phyloP scores from a whole-genome alignment of 2,329 filamentous ascomycete species.

The Apiospora kogelbergensis region DNA sequence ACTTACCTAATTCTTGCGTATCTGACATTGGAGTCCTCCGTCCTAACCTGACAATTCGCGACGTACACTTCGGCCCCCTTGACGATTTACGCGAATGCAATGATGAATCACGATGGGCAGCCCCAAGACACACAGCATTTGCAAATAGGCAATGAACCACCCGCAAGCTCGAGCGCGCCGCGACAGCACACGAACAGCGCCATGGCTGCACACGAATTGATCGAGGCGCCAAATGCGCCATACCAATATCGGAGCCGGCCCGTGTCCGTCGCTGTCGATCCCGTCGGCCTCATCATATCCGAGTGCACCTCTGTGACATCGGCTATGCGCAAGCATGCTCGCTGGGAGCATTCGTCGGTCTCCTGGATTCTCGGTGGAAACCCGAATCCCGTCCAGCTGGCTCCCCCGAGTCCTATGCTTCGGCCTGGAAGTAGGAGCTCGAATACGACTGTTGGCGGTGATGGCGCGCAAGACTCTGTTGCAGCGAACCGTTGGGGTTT shows the following conservation, averaged over 20 bases:
- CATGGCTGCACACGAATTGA: slow-evolving; percentile 17
- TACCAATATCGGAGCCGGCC: slow-evolving; percentile 54
- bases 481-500: slow-evolving; percentile 88
- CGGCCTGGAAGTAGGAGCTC: slow-evolving; percentile 44
- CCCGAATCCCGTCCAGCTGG: slow-evolving; percentile 57
- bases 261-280: slow-evolving; percentile 82
- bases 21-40: not conserved
- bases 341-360: slow-evolving; percentile 94
- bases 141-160: slow-evolving; percentile 26
- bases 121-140: slow-evolving; percentile 26
- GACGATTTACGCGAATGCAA: slow-evolving; percentile 28
- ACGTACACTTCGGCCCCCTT: not conserved
- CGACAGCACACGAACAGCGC: slow-evolving; percentile 21
- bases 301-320: slow-evolving; percentile 99
- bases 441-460: slow-evolving; percentile 31
- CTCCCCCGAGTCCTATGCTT: slow-evolving; percentile 43
- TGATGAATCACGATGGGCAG: slow-evolving; percentile 37
- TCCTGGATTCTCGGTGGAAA: slow-evolving; percentile 88
- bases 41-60: not conserved
- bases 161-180: slow-evolving; percentile 21
- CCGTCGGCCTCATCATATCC: slow-evolving; percentile 90
- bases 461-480: slow-evolving; percentile 51
- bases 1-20: not conserved
- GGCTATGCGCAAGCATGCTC: slow-evolving; percentile 95
- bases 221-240: slow-evolving; percentile 47